Conservation (phyloP, 345 rosid species). For the Excoecaria cochinchinensis region DNA sequence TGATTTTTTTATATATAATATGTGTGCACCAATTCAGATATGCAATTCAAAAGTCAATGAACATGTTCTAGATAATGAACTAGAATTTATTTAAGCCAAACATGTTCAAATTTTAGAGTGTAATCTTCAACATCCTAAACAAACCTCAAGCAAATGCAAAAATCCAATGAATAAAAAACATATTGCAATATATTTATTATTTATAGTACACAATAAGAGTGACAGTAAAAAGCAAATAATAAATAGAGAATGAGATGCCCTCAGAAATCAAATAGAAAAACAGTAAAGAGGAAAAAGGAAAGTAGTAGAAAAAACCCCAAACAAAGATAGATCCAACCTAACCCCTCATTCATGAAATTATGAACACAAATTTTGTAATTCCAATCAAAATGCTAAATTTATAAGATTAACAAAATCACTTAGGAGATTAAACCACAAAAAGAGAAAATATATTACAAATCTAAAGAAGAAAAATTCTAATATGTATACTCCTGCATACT, state of each 20-base stretch:
- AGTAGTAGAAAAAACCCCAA: background rate
- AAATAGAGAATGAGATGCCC: constrained; percentile 4
- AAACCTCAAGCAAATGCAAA: constrained; percentile 2
- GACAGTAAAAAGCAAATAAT: background rate
- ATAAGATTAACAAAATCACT: background rate
- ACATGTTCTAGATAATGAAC: too few relatives aligned
- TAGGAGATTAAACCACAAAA: too few relatives aligned
- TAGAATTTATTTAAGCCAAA: too few relatives aligned
- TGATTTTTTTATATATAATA: too few relatives aligned
- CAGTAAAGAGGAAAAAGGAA: background rate
- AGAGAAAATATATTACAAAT: constrained; percentile 22
- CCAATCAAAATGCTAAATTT: constrained; percentile 14
- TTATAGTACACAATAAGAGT: background rate
- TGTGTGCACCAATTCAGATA: too few relatives aligned
- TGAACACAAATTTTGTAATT: constrained; percentile 4
- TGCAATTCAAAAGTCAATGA: too few relatives aligned
- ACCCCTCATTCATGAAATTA: background rate
- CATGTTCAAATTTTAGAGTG: constrained; percentile 43
- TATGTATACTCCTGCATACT: constrained; percentile 5
- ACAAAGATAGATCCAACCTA: constrained; percentile 24
- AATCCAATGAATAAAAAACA: background rate
- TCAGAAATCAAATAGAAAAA: background rate
- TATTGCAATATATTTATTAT: background rate
- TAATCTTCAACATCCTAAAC: constrained; percentile 8
- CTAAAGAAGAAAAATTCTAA: constrained; percentile 11